Evolutionary conservation across 768 basidiomycete genomes (phyloP).

Genomic region (Amanita inopinata): DNA sequence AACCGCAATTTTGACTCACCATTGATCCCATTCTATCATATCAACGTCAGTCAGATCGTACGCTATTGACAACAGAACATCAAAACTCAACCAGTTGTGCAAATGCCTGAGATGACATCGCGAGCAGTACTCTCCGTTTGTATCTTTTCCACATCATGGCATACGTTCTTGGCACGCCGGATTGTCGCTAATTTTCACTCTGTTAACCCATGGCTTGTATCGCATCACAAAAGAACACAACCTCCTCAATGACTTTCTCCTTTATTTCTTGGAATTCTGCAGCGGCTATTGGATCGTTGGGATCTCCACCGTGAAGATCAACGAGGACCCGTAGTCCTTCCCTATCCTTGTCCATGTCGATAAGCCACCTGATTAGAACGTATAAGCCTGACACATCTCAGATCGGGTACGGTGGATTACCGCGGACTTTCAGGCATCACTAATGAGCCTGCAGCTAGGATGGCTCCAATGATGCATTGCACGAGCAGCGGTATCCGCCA

Average conservation of each 20-base stretch:
- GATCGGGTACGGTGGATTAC: conserved; percentile 19
- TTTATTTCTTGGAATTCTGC: conserved; percentile 88
- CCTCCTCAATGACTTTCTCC: conserved; percentile 63
- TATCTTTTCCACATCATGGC: conserved; percentile 79
- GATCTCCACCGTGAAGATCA: conserved; percentile 80
- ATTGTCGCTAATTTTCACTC: no score
- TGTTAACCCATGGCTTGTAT: no score
- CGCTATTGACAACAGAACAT: conserved; percentile 8
- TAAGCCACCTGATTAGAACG: conserved; percentile 56
- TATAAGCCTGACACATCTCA: not conserved
- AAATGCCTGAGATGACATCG: conserved; percentile 93
- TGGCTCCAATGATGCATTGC: conserved; percentile 72
- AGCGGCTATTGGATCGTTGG: conserved; percentile 52
- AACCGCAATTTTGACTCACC: conserved; percentile 31
- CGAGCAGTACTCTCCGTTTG: conserved; percentile 77
- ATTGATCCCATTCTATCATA: conserved; percentile 81
- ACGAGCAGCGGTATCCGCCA: conserved; percentile 81
- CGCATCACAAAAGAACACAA: conserved; percentile 21
- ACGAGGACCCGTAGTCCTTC: conserved; percentile 82
- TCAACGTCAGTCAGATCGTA: not conserved
- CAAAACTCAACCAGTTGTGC: conserved; percentile 83
- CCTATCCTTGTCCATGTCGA: conserved; percentile 76
- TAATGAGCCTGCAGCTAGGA: conserved; percentile 70
- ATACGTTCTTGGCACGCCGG: conserved; percentile 71
- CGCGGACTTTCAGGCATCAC: conserved; percentile 82